Evolutionary conservation across 805 yeast genomes (phyloP).

Genomic region (Hanseniaspora thailandica): DNA sequence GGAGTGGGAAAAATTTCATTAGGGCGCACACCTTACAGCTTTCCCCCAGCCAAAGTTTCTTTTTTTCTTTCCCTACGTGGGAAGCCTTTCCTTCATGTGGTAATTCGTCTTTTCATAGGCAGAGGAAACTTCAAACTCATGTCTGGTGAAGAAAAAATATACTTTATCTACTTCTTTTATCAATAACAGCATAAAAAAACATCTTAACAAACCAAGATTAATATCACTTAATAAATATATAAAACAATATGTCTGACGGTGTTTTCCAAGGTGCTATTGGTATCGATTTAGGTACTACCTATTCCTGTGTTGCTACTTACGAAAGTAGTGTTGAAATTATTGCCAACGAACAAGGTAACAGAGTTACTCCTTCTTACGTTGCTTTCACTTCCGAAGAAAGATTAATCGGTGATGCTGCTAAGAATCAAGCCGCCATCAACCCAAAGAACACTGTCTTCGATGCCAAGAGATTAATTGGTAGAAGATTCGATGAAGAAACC

Average conservation of each 20-base stretch:
- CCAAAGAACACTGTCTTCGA: constrained; percentile 69
- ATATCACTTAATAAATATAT: constrained; percentile 8
- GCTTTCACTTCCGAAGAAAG: constrained; percentile 70
- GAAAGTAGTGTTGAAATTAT: constrained; percentile 66
- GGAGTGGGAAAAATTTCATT: no score
- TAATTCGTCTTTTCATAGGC: background rate
- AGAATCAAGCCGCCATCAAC: constrained; percentile 73
- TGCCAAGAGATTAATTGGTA: constrained; percentile 73
- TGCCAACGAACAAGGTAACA: constrained; percentile 79
- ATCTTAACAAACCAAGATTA: constrained; percentile 12
- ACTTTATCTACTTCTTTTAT: background rate
- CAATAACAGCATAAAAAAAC: background rate
- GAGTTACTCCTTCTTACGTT: constrained; percentile 73
- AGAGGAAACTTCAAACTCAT: no score
- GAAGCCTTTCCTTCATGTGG: background rate
- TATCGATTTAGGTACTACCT: constrained; percentile 92
- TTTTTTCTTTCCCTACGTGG: no score
- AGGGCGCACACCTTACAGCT: no score
- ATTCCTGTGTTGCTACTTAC: constrained; percentile 71
- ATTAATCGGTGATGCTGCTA: constrained; percentile 73
- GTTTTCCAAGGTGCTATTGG: constrained; percentile 99
- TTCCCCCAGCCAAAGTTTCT: no score
- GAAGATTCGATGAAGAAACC: constrained; percentile 61
- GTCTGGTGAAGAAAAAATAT: background rate
- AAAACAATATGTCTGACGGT: constrained; percentile 76